These are phyloP conservation scores for Cladophialophora exuberans DNA, from an alignment of 2,329 filamentous ascomycete species.

Conservation along the genomic window DNA sequence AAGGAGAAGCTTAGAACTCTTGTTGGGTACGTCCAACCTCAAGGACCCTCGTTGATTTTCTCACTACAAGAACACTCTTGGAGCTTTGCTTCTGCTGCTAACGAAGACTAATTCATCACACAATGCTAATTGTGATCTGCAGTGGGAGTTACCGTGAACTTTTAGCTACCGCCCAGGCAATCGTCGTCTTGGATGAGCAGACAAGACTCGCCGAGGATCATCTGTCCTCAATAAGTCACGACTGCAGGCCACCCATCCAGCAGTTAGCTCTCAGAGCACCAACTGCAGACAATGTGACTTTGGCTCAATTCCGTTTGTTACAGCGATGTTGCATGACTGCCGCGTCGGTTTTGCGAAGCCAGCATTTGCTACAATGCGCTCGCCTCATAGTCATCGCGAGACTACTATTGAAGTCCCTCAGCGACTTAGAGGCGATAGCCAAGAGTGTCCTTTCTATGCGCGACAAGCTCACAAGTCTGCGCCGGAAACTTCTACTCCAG, in stretches of 20 bases:
- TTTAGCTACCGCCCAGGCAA: slow-evolving; percentile 89
- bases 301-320: slow-evolving; percentile 60
- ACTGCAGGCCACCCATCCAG: slow-evolving; percentile 66
- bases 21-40: slow-evolving; percentile 57
- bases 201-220: slow-evolving; percentile 74
- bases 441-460: slow-evolving; percentile 65
- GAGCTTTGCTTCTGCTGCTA: neutral
- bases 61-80: slow-evolving; percentile 2
- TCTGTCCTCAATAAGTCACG: slow-evolving; percentile 71
- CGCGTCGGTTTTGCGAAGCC: slow-evolving; percentile 55
- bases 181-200: slow-evolving; percentile 82
- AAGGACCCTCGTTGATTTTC: neutral
- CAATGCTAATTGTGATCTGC: slow-evolving; percentile 21
- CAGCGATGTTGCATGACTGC: slow-evolving; percentile 59
- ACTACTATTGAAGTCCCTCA: slow-evolving; percentile 73
- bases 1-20: slow-evolving; percentile 67
- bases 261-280: slow-evolving; percentile 4
- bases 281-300: slow-evolving; percentile 15
- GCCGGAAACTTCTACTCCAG: slow-evolving; percentile 66
- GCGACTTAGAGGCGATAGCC: slow-evolving; percentile 52
- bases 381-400: slow-evolving; percentile 75
- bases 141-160: slow-evolving; percentile 81
- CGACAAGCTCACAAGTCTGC: slow-evolving; percentile 65
- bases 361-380: slow-evolving; percentile 54
- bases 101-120: neutral